These are phyloP conservation scores for Chamaenerion angustifolium DNA, from an alignment of 345 rosid genomes.

Conservation along the genomic window DNA sequence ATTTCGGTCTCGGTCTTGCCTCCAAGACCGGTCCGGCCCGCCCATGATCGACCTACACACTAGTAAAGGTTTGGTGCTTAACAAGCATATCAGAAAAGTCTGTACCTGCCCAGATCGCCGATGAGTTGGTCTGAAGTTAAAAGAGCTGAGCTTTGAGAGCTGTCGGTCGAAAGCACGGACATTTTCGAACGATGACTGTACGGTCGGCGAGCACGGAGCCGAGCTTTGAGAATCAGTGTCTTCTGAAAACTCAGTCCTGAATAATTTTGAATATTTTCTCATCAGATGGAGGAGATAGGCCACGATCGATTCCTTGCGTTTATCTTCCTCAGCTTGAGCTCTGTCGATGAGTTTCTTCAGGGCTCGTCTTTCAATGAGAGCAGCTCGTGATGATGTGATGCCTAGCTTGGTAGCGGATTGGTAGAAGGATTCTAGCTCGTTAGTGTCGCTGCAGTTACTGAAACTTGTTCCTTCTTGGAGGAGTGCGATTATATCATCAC, in stretches of 20 bases:
- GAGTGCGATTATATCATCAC: constrained; percentile 66
- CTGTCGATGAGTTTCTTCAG: constrained; percentile 81
- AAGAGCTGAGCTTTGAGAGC: constrained; percentile 66
- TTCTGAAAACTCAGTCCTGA: constrained; percentile 67
- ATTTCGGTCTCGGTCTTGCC: too few species aligned
- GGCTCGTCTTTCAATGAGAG: constrained; percentile 86
- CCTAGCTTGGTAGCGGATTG: constrained; percentile 66
- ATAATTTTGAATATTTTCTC: constrained; percentile 88
- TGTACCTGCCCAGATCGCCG: constrained; percentile 55
- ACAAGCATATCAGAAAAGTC: too few species aligned
- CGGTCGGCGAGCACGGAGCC: constrained; percentile 78
- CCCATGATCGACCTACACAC: too few species aligned
- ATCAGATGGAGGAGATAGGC: constrained; percentile 85
- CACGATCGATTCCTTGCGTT: constrained; percentile 92
- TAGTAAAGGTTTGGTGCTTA: too few species aligned
- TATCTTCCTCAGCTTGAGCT: constrained; percentile 92
- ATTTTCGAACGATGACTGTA: constrained; percentile 42
- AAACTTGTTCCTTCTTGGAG: constrained; percentile 88
- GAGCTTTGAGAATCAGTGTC: constrained; percentile 92
- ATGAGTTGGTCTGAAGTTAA: constrained; percentile 42
- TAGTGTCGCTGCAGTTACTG: constrained; percentile 37
- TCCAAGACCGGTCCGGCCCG: too few species aligned
- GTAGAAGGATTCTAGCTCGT: constrained; percentile 79
- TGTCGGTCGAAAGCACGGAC: constrained; percentile 60
- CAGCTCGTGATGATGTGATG: constrained; percentile 77